Base-by-base conservation (phyloP, 1,139 yeast genomes). In the Starmera stellimalicola region DNA sequence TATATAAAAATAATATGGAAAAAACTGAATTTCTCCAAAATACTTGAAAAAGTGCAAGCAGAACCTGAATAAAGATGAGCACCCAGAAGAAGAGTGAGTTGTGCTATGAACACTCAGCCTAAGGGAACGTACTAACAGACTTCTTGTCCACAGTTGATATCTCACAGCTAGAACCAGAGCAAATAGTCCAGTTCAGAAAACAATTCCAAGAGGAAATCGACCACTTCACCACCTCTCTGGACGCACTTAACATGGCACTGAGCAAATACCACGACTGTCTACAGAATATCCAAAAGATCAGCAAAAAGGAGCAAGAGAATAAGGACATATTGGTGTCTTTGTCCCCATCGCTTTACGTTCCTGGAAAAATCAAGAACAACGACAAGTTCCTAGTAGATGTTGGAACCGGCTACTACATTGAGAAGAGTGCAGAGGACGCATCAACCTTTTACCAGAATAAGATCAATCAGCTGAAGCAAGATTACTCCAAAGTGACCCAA, bases 321-420 rank as follows among this genome's bases (percentile, higher is more conserved):
- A 63, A 68, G 35, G 71, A 73, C 22, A 57, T 91, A 24, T 64
- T 91, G 43, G 85, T 93, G 1, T 98, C 99, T 6, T 65, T 93
- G 43, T 85, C 97, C 1, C 70, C 88, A 29, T 84, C 95, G 0
- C 63, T 91, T 30, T 91, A 93, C 48, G 81, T 91, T 18, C 95
- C 95, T 2, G 99, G 98, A 3, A 70, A 65, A 39, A 68, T 73
- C 37, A 66, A 68, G 32, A 72, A 78, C 41, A 70, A 70, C 30
- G 71, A 78, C 41, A 75, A 69, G 37, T 91, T 80, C 48, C 67
- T 91, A 58, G 95, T 93, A 14, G 99, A 91, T 53, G 79, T 91
- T 28, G 99, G 99, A 23, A 91, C 98, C 0, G 97, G 97, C 3
- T 91, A 91, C 57, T 91, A 73, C 53, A 93, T 87, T 20, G 95